Evolutionary conservation across 2,329 filamentous ascomycete species (phyloP), one percentile per base, ranked within the genome.

Genomic region (Apiospora saccharicola): DNA sequence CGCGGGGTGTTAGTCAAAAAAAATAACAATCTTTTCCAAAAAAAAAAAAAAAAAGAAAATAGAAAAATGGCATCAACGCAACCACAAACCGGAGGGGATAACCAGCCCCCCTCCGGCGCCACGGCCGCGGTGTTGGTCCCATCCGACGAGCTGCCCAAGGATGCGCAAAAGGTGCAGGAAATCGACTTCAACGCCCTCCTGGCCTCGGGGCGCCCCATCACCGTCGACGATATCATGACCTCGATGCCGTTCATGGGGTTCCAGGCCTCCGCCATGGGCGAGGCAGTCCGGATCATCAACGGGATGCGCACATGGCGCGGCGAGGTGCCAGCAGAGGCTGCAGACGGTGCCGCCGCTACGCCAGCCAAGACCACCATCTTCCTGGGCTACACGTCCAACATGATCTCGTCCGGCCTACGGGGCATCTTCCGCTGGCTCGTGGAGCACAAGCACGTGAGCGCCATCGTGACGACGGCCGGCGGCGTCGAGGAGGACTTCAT

Each of bases 401-500:
- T 99, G 77, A 98, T 99, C 79, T 98, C 96, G 0, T 99, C 96
- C 4, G 96, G 96, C 12, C 89, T 99, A 43, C 91, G 96, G 71
- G 95, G 97, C 76, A 95, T 95, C 47, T 86, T 99, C 75, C 93
- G 96, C 72, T 99, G 95, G 85, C 90, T 99, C 0, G 95, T 97
- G 64, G 90, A 98, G 84, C 95, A 99, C 85, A 92, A 91, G 75
- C 95, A 98, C 81, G 91, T 99, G 75, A 96, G 94, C 0, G 93
- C 93, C 76, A 94, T 99, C 78, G 96, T 99, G 73, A 98, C 96
- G 34, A 98, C 96, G 0, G 96, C 96, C 0, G 96, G 96, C 64
- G 96, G 96, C 69, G 90, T 99, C 70, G 96, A 99, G 83, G 96
- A 99, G 82, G 96, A 99, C 83, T 91, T 99, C 72, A 99, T 99